Conservation (phyloP, 495 filamentous ascomycete genomes). For the Penicillium robsamsonii region DNA sequence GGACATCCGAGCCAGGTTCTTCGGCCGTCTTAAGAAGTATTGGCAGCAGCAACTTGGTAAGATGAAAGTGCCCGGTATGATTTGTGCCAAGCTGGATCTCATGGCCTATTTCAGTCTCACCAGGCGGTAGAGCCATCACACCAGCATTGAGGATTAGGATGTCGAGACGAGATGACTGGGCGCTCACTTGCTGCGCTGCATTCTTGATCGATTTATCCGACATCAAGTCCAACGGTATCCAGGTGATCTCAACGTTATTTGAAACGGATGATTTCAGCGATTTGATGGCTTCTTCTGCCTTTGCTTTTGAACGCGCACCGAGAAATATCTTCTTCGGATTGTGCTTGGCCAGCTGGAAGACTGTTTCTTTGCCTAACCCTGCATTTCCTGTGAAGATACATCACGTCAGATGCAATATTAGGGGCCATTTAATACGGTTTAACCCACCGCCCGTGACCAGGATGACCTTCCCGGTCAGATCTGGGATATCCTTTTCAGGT, state of each 20-base stretch:
- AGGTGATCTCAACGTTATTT: conserved; percentile 29
- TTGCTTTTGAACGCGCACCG: conserved; percentile 33
- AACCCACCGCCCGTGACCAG: conserved; percentile 57
- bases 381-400: conserved; percentile 42
- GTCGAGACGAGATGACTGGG: conserved; percentile 54
- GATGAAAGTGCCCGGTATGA: conserved; percentile 58
- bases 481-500: conserved; percentile 50
- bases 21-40: conserved; percentile 29
- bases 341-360: conserved; percentile 54
- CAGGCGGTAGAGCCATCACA: conserved; percentile 54
- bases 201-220: conserved; percentile 48
- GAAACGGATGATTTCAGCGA: conserved; percentile 21
- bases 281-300: conserved; percentile 29
- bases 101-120: conserved; percentile 40
- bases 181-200: conserved; percentile 48
- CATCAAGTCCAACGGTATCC: conserved; percentile 47
- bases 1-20: conserved; percentile 41
- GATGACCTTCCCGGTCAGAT: conserved; percentile 51
- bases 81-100: conserved; percentile 60
- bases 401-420: not conserved
- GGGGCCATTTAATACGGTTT: not conserved
- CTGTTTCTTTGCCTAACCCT: conserved; percentile 57
- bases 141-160: conserved; percentile 63
- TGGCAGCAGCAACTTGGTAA: conserved; percentile 49
- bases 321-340: conserved; percentile 57